Evolutionary conservation across 1,284 basidiomycete genomes (phyloP), one percentile per base, ranked within the genome.

Genomic region (Ceratobasidium sp.): DNA sequence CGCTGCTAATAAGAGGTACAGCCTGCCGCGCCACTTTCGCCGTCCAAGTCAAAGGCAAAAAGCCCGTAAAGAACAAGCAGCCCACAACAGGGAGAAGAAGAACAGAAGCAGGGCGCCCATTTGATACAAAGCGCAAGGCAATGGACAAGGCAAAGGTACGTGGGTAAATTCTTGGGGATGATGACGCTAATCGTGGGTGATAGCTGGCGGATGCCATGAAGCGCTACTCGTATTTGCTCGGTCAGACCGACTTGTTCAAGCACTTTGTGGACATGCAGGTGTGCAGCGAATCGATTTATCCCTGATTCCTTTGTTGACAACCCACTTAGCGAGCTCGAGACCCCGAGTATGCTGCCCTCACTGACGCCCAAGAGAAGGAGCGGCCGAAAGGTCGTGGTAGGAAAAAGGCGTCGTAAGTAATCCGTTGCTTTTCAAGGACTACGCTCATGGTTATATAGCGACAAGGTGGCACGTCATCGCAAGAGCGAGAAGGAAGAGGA

Each of bases 401-500:
- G 73, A 95, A 91, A 82, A 93, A 89, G 78, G 86, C 86, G 7
- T 79, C 80, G 91, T 92, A 79, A 69, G 89, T 83, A 31, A 20
- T 35, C 55, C 55, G 15, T 52, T 29, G 3, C 6, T 43, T 13
- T 27, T 38, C n/a, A 53, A 50, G 17, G 34, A 31, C 75, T 20
- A 69, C 34, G 17, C 17, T 4, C 35, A 40, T 34, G 71, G 10
- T 25, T 40, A 34, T 35, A 70, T 71, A 90, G 87, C 58, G 88
- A 90, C 74, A 89, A 89, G 70, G 92, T 83, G 71, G 85, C 91
- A 64, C 88, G 94, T 43, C 93, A 95, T 75, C 87, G 96, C 68
- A 98, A 96, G 80, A 96, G 93, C 0, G 96, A 99, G 79, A 98
- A 98, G 80, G 96, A 98, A 77, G 96, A 98, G 78, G 96, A 98